Evolutionary conservation across 2,329 filamentous ascomycete species (phyloP).

Genomic region (Aspergillus sp.): DNA sequence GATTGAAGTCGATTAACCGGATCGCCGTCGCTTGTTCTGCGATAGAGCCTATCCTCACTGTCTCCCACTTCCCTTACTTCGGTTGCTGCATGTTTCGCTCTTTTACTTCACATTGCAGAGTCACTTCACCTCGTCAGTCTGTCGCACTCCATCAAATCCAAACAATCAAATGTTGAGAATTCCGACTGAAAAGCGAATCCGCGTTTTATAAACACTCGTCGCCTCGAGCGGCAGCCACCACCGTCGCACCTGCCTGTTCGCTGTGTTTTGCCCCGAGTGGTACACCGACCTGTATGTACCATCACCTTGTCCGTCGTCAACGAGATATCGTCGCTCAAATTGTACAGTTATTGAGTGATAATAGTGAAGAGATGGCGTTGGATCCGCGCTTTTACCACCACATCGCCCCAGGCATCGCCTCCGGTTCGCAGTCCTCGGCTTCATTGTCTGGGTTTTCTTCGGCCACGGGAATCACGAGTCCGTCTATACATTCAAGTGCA

Average conservation of each 20-base stretch:
- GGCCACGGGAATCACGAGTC: slow-evolving; percentile 36
- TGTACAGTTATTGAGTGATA: slow-evolving; percentile 40
- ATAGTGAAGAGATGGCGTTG: slow-evolving; percentile 41
- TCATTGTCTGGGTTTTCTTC: slow-evolving; percentile 34
- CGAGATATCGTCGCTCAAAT: slow-evolving; percentile 40
- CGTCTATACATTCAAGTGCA: slow-evolving; percentile 37
- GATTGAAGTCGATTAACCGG: background rate
- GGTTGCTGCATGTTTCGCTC: slow-evolving; percentile 23
- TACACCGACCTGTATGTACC: slow-evolving; percentile 40
- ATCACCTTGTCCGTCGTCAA: slow-evolving; percentile 37
- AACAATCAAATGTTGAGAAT: background rate
- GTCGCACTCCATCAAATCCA: background rate
- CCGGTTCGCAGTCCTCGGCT: slow-evolving; percentile 36
- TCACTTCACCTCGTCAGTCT: slow-evolving; percentile 1
- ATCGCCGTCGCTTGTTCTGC: background rate
- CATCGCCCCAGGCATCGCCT: slow-evolving; percentile 27
- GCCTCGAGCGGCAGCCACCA: background rate
- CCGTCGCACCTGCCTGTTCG: slow-evolving; percentile 2
- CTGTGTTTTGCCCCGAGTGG: slow-evolving; percentile 16
- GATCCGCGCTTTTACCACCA: slow-evolving; percentile 42
- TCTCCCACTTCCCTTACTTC: slow-evolving; percentile 2
- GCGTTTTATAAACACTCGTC: background rate
- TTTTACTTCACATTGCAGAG: slow-evolving; percentile 22
- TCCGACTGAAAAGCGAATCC: background rate
- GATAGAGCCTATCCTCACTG: background rate